Conservation (phyloP, 179 eudicot species). For the Silene noctiflora region DNA sequence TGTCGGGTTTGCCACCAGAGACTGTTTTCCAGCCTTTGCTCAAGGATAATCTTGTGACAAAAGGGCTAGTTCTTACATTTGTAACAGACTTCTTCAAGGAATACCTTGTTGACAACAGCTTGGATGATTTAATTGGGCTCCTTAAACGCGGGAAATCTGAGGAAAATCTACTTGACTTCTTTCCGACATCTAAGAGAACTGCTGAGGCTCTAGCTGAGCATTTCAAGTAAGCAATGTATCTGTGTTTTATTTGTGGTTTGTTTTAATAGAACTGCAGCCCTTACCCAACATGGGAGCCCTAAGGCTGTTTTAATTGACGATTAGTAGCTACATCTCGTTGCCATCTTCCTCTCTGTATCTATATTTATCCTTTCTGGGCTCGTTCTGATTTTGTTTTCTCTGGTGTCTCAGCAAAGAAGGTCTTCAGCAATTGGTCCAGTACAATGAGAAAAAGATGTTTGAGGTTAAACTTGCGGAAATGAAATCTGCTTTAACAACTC, state of each 20-base stretch:
- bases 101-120: constrained; percentile 84
- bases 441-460: constrained; percentile 86
- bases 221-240: constrained; percentile 64
- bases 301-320: too few species aligned
- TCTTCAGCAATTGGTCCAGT: constrained; percentile 68
- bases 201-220: constrained; percentile 90
- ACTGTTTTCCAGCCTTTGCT: constrained; percentile 95
- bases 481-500: constrained; percentile 81
- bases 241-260: not conserved
- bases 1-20: constrained; percentile 97
- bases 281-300: too few species aligned
- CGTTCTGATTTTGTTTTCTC: not conserved
- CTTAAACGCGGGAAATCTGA: constrained; percentile 92
- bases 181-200: constrained; percentile 77
- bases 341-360: not conserved
- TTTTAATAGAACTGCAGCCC: not conserved
- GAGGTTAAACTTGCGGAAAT: constrained; percentile 92
- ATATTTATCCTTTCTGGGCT: not conserved
- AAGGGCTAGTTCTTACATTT: constrained; percentile 90
- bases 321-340: not conserved
- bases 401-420: constrained; percentile 67
- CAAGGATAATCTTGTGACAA: constrained; percentile 92
- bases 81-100: constrained; percentile 96
- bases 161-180: constrained; percentile 78
- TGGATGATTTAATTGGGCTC: constrained; percentile 87